Conservation (phyloP, 768 basidiomycete species). For the Tulasnella sp. region DNA sequence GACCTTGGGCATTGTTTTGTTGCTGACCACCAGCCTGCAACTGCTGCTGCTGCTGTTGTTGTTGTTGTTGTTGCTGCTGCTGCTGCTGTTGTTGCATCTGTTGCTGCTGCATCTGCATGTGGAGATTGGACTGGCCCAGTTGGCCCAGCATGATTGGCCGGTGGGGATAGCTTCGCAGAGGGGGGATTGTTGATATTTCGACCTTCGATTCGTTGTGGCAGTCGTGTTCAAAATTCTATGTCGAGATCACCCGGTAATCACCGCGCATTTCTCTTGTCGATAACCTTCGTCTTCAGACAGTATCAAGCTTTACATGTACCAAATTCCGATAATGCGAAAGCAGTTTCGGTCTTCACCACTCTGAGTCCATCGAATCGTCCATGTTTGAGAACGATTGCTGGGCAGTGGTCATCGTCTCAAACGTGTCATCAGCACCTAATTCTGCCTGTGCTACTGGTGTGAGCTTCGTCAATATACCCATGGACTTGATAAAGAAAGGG, state of each 20-base stretch:
- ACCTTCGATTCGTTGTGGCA: constrained; percentile 1
- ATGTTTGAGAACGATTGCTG: background rate
- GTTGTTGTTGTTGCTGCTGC: constrained; percentile 21
- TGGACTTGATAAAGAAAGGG: constrained; percentile 75
- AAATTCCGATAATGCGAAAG: background rate
- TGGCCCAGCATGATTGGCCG: constrained; percentile 63
- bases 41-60: constrained; percentile 40
- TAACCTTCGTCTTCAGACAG: background rate
- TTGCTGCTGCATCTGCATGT: constrained; percentile 28
- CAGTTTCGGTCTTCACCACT: background rate
- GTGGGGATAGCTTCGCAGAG: constrained; percentile 26
- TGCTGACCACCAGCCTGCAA: constrained; percentile 24
- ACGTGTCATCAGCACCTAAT: constrained; percentile 14
- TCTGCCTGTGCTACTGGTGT: constrained; percentile 8
- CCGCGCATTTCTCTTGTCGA: background rate
- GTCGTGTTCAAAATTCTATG: constrained; percentile 9
- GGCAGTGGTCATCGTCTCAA: constrained; percentile 2
- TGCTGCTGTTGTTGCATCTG: constrained; percentile 33
- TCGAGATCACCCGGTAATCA: background rate
- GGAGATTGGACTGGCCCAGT: constrained; percentile 51
- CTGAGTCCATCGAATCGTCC: constrained; percentile 12
- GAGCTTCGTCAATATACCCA: constrained; percentile 59
- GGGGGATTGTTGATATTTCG: constrained; percentile 9
- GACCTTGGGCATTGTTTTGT: constrained; percentile 33
- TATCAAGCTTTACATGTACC: no score